These are phyloP conservation scores for Hymenoscyphus scutula DNA, from an alignment of 2,329 filamentous ascomycete species.

Conservation along the genomic window DNA sequence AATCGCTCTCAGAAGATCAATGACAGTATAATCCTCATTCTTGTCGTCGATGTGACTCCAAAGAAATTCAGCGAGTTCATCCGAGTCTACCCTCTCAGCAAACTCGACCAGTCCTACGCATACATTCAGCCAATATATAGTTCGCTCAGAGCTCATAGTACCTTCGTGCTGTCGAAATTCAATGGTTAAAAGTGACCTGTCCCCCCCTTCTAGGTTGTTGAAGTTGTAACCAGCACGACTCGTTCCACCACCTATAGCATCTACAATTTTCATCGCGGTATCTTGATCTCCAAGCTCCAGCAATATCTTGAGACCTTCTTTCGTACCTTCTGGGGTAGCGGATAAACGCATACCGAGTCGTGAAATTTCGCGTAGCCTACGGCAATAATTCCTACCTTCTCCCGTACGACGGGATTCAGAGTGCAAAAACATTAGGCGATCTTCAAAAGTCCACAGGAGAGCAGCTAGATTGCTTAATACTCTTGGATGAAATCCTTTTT, in stretches of 20 bases:
- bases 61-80: background rate
- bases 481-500: background rate
- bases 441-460: background rate
- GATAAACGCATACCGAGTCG: no score
- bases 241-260: no score
- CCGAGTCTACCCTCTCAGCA: background rate
- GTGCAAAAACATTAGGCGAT: background rate
- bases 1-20: background rate
- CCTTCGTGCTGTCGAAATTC: background rate
- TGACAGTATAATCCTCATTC: background rate
- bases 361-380: no score
- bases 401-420: background rate
- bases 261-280: no score
- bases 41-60: background rate
- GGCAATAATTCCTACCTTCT: no score
- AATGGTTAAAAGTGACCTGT: background rate
- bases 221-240: background rate
- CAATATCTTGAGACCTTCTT: no score
- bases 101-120: constrained; percentile 6
- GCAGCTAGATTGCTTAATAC: background rate
- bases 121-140: background rate
- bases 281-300: no score
- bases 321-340: no score
- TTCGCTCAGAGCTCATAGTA: background rate
- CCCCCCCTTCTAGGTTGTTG: background rate